Base-by-base conservation (phyloP, 2,329 filamentous ascomycete species). In the Leptosphaerulina australis region DNA sequence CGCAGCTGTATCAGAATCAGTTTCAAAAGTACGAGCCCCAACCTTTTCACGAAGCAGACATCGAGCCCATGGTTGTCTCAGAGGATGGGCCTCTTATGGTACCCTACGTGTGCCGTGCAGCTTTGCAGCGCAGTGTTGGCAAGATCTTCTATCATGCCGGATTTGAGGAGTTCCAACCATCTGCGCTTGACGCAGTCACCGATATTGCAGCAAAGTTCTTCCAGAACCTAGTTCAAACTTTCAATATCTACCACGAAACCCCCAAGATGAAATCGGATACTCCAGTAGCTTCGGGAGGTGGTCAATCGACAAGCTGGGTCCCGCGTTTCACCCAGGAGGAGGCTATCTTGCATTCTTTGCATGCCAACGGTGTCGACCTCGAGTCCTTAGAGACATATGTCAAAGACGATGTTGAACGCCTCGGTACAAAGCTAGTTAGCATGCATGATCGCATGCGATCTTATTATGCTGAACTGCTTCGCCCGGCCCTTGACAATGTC, bases 1-100 rank as follows among this genome's bases (percentile, higher is more conserved):
- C 91, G 41, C 94, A 94, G 88, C 89, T 96, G 69, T 99, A 99
- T 70, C 89, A 92, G 67, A 99, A 99, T 67, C 94, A 99, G 72
- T 99, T 99, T 65, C 91, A 93, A 58, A 97, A 96, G 75, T 96
- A 96, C 68, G 90, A 96, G 56, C 89, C 89, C 0, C 88, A 93
- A 68, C 90, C 91, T 0, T 97, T 99, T 56, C 76, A 87, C 14
- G 94, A 99, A 74, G 81, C 84, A 31, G 94, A 97, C 67, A 86
- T 94, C 43, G 87, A 91, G 40, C 84, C 91, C n/a, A 88, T 94
- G 68, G 93, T 97, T 46, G 86, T 94, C 45, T 90, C 90, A 28
- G 92, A 96, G 61, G 86, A 93, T 53, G 91, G 93, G 0, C 88
- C 94, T 7, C 83, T 97, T 28, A 93, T 97, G 81, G 88, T 90